These are phyloP conservation scores for Capillidium heterosporum DNA, from an alignment of 371 early-diverging fungal genomes.

Conservation along the genomic window DNA sequence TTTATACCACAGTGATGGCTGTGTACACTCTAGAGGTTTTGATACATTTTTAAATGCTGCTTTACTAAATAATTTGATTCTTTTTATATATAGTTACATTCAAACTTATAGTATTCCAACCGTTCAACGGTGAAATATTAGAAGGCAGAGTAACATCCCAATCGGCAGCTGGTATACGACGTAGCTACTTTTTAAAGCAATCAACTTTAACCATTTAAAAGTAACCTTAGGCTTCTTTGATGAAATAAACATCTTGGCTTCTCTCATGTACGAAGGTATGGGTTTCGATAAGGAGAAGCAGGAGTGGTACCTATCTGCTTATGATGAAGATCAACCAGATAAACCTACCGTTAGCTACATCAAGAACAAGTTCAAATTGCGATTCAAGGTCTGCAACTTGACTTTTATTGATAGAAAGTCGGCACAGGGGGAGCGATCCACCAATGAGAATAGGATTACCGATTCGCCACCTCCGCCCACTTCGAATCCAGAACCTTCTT, in stretches of 20 bases:
- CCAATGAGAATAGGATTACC: no score
- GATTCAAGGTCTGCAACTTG: no score
- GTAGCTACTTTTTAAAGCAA: slow-evolving; percentile 14
- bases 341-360: no score
- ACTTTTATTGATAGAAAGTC: no score
- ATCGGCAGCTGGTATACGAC: slow-evolving; percentile 44
- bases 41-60: neutral
- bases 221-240: slow-evolving; percentile 83
- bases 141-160: slow-evolving; percentile 56
- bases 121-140: slow-evolving; percentile 75
- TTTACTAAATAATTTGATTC: neutral
- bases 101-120: slow-evolving; percentile 75
- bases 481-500: no score
- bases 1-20: slow-evolving; percentile 68
- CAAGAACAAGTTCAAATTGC: no score
- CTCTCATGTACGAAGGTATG: slow-evolving; percentile 22
- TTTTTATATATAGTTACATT: slow-evolving; percentile 30
- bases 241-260: slow-evolving; percentile 67
- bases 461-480: no score
- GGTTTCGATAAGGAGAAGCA: slow-evolving; percentile 2
- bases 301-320: no score
- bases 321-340: no score
- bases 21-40: slow-evolving; percentile 48
- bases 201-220: slow-evolving; percentile 7
- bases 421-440: no score